A percentile compares a stretch with the other conserved stretches of the same genome.
Conservation (phyloP, 2,329 filamentous ascomycete genomes). For the Aspergillus fijiensis region DNA sequence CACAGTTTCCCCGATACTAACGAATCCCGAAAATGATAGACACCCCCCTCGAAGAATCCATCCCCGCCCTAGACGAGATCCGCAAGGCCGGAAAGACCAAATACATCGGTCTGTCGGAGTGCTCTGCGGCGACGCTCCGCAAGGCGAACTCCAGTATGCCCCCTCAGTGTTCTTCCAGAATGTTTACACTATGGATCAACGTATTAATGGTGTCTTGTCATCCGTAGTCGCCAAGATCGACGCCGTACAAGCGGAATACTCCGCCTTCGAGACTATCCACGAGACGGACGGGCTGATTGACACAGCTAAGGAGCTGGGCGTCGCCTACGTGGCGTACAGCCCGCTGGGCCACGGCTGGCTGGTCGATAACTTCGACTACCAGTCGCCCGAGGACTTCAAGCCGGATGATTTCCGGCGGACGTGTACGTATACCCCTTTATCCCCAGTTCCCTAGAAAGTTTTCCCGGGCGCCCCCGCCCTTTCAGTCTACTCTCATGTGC, state of each 20-base stretch:
- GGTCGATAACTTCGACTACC: constrained; percentile 46
- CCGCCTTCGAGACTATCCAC: constrained; percentile 44
- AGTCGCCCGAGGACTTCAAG: constrained; percentile 49
- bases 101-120: constrained; percentile 52
- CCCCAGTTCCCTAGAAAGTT: neutral
- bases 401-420: constrained; percentile 43
- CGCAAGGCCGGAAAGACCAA: constrained; percentile 50
- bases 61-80: constrained; percentile 48
- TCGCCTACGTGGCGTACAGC: constrained; percentile 50
- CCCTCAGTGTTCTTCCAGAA: neutral
- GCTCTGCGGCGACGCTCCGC: constrained; percentile 46
- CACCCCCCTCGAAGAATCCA: constrained; percentile 51
- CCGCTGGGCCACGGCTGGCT: constrained; percentile 51
- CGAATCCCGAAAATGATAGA: constrained; percentile 18
- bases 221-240: constrained; percentile 48
- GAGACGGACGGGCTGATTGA: constrained; percentile 45
- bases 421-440: constrained; percentile 24
- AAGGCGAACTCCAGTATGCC: constrained; percentile 47
- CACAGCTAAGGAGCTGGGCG: constrained; percentile 41
- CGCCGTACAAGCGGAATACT: constrained; percentile 50
- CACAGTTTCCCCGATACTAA: neutral
- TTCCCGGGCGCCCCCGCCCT: no score
- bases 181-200: no score
- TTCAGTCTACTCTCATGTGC: neutral
- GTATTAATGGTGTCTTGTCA: constrained; percentile 11